phyloP scores from a whole-genome alignment of 176 grass and related monocot genomes.

The Triticum turgidum region DNA sequence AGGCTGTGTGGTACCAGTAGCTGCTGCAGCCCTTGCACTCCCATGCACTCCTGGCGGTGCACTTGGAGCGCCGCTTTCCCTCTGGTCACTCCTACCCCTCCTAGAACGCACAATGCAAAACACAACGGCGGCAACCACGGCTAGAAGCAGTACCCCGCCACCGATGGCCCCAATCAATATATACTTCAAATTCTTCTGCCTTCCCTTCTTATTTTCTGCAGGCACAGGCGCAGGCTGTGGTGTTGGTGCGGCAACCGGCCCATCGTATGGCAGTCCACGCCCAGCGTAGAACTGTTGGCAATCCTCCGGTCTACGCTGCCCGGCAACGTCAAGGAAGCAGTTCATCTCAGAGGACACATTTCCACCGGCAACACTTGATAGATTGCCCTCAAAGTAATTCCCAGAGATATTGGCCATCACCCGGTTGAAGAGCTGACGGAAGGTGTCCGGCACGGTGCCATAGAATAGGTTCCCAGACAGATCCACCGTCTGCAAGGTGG shows the following conservation, averaged over 20 bases:
- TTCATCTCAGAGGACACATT: conserved; percentile 56
- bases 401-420: conserved; percentile 59
- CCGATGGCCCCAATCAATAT: conserved; percentile 80
- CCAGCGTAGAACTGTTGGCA: conserved; percentile 61
- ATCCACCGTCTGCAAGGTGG: conserved; percentile 54
- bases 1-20: conserved; percentile 38
- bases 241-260: neutral
- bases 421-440: conserved; percentile 45
- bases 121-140: conserved; percentile 41
- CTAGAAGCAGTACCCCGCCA: conserved; percentile 45
- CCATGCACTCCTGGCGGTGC: neutral
- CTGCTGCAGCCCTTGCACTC: neutral
- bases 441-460: conserved; percentile 43
- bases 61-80: conserved; percentile 16
- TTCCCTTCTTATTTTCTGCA: conserved; percentile 34
- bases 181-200: conserved; percentile 64
- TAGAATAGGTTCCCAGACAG: conserved; percentile 80
- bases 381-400: conserved; percentile 82
- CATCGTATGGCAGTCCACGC: conserved; percentile 48
- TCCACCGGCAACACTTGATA: neutral
- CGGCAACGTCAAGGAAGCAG: conserved; percentile 53
- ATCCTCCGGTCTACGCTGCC: conserved; percentile 54
- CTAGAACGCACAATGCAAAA: conserved; percentile 38
- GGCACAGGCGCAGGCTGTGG: conserved; percentile 26
- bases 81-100: conserved; percentile 34